A percentile compares a stretch with the other conserved stretches of the same genome.
Evolutionary conservation across 2,329 filamentous ascomycete genomes (phyloP).

Genomic region (Sclerotinia spermophila): DNA sequence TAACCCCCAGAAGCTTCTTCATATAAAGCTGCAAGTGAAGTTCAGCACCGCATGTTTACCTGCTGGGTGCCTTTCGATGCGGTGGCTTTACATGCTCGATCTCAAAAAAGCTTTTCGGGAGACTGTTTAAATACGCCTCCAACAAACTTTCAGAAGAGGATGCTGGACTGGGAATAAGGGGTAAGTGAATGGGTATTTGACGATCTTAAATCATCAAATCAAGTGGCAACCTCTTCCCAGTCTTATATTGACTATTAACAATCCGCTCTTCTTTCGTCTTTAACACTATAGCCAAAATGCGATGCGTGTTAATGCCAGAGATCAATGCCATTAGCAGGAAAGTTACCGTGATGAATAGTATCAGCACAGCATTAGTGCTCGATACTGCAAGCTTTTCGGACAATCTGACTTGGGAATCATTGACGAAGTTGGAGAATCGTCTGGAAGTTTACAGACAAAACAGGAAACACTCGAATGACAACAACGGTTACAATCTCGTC

Average conservation of each 20-base stretch:
- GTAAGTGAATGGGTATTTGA: not conserved
- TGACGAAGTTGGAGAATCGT: not conserved
- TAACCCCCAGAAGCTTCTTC: too few species aligned
- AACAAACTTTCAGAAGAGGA: not conserved
- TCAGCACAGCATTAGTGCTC: not conserved
- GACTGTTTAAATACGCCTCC: not conserved
- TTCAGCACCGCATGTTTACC: too few species aligned
- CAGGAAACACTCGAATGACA: not conserved
- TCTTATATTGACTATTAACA: too few species aligned
- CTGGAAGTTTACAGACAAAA: not conserved
- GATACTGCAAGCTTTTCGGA: not conserved
- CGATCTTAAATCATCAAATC: not conserved
- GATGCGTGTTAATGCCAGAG: too few species aligned
- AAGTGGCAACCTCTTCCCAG: rapidly evolving
- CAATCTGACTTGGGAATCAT: not conserved
- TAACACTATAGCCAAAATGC: not conserved
- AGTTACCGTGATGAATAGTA: not conserved
- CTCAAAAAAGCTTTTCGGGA: not conserved
- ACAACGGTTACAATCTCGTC: not conserved
- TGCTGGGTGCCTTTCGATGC: too few species aligned
- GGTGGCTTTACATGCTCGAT: not conserved
- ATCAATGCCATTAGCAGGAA: too few species aligned
- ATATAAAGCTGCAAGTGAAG: too few species aligned
- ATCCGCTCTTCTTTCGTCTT: not conserved
- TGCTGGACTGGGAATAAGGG: not conserved